These are phyloP conservation scores for Vigna mungo DNA, from an alignment of 306 rosid species.

Conservation along the genomic window DNA sequence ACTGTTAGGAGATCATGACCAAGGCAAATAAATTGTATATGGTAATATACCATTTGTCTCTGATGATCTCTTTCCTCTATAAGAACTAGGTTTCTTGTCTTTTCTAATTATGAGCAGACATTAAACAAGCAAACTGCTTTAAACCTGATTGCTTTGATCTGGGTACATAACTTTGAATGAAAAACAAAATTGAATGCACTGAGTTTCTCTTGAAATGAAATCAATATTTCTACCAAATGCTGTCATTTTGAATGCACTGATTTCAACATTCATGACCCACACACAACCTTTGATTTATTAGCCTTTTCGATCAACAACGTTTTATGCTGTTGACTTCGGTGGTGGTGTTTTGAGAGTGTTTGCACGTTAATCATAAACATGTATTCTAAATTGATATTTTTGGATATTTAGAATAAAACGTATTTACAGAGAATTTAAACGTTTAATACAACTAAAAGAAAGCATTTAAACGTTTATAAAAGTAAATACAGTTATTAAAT, in stretches of 20 bases:
- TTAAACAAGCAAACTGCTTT: background rate
- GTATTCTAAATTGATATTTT: too few species aligned
- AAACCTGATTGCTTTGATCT: background rate
- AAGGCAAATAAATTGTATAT: background rate
- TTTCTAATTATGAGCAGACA: background rate
- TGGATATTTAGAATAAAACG: too few species aligned
- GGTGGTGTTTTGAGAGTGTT: too few species aligned
- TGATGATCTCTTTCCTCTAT: background rate
- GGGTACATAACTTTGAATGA: background rate
- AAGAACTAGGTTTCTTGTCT: background rate
- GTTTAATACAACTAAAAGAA: too few species aligned
- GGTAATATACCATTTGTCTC: conserved; percentile 7
- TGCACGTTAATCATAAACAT: too few species aligned
- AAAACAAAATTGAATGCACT: background rate
- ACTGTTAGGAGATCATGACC: background rate
- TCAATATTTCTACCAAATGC: background rate
- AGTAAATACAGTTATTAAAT: too few species aligned
- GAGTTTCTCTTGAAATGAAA: background rate
- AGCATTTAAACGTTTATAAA: too few species aligned
- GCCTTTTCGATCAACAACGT: too few species aligned
- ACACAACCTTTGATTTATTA: too few species aligned
- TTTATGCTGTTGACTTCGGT: too few species aligned
- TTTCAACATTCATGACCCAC: too few species aligned
- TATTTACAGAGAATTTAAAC: too few species aligned
- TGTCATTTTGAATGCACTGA: background rate